Evolutionary conservation across 768 basidiomycete species (phyloP).

Genomic region (Russula abietina): DNA sequence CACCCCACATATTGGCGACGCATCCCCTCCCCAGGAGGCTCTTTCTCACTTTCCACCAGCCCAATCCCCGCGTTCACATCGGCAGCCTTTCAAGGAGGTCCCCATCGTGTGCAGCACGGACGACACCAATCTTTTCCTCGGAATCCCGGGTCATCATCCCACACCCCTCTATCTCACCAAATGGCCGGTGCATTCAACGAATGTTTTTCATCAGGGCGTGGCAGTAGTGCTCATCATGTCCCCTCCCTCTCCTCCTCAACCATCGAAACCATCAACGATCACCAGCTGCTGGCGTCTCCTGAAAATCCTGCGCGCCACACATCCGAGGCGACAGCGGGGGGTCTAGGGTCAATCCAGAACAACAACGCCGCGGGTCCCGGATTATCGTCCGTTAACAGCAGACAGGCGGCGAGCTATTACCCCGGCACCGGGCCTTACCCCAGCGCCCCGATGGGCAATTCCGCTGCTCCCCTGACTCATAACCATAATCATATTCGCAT

Average conservation of each 20-base stretch:
- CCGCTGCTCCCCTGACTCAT: not conserved
- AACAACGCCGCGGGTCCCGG: conserved; percentile 14
- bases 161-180: not conserved
- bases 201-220: conserved; percentile 5
- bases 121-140: conserved; percentile 7
- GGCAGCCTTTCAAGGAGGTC: conserved; percentile 8
- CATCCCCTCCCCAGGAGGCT: conserved; percentile 18
- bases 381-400: conserved; percentile 19
- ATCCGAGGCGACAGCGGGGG: conserved; percentile 12
- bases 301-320: conserved; percentile 14
- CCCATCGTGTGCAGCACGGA: conserved; percentile 4
- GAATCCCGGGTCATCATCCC: conserved; percentile 4
- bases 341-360: conserved; percentile 24
- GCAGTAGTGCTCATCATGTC: too few species aligned
- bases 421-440: conserved; percentile 8
- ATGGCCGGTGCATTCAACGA: not conserved
- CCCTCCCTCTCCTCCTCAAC: not conserved
- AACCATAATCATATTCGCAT: not conserved
- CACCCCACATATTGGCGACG: conserved; percentile 18
- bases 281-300: conserved; percentile 19
- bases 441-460: conserved; percentile 16
- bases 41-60: conserved; percentile 12
- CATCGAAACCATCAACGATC: conserved; percentile 12
- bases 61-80: conserved; percentile 13
- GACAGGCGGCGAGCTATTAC: conserved; percentile 9